Evolutionary conservation across 2,329 filamentous ascomycete genomes (phyloP), one percentile per base, ranked within the genome.

Genomic region (Fusarium transvaalense): DNA sequence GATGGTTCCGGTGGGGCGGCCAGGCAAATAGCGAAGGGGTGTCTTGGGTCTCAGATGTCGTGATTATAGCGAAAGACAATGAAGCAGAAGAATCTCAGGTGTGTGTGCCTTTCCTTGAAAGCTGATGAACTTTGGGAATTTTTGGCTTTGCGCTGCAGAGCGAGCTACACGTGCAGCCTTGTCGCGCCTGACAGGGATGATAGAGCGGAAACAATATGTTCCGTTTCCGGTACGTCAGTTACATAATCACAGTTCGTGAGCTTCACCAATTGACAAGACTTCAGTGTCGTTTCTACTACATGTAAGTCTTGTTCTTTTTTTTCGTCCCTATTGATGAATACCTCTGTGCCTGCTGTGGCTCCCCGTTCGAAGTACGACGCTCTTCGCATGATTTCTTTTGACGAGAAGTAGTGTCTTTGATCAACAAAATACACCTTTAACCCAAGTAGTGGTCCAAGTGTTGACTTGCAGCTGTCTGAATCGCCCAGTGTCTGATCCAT

Each of bases 111-210:
- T 58, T 62, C 39, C 47, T 38, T 51, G 50, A 59, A 54, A 61
- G 54, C 66, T 69, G 61, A 48, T 56, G 68, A 43, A 53, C 52
- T 61, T 66, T 64, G 47, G 67, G 64, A 72, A 48, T 74, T 76
- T 71, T 76, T 71, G 68, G 65, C 69, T 54, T 66, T 71, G 58
- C 64, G 59, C 59, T 68, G 64, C 23, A 59, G 68, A 71, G 67
- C 64, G 68, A 71, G 68, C 64, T 64, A 68, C 71, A 73, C 72
- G 69, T 72, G 68, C 73, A 74, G 71, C 72, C 71, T 75, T 50
- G 73, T 73, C 73, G 74, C 72, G 75, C 68, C 64, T 53, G 53
- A 46, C 68, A 66, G 61, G 68, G 68, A 58, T 61, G 15, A 25
- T 10, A 14, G 6, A 13, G 27, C 65, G 75, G 71, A 56, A 5